Evolutionary conservation across 495 filamentous ascomycete species (phyloP), one percentile per base, ranked within the genome.

Genomic region (Aspergillus incahuasiensis): DNA sequence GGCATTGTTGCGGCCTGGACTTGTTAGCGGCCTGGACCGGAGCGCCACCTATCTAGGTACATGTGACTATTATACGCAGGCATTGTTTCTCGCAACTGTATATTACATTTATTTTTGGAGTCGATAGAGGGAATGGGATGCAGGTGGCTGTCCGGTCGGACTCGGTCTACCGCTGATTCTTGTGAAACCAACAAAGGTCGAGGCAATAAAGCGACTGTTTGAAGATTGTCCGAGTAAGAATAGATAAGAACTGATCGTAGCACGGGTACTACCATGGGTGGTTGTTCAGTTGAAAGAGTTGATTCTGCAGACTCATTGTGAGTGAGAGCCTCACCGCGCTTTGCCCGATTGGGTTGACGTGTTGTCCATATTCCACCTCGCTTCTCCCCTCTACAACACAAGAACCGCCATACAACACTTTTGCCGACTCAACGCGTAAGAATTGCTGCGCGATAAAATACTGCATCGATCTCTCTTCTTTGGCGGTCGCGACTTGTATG

Each of bases 1-100:
- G 94, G 94, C 47, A 76, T 90, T 50, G 85, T 97, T 19, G 94
- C 89, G 18, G 88, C 95, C 40, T 97, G 94, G 95, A 87, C 89
- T 13, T 96, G 90, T 67, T 95, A 66, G 67, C 20, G 6, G 32
- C 32, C 6, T 11, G 13, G 32, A 12, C 32, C 32, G 32, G 6
- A 35, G 6, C 6, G 32, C 6, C 13, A 35, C 32, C 32, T n/a
- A n/a, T n/a, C n/a, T n/a, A 35, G 6, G 32, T 35, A 5, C 41
- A 55, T 55, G 53, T 47, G 46, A 51, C 39, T 58, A 28, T n/a
- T 46, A 24, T 46, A 24, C 20, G 22, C 43, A 21, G 43, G 20
- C 6, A 47, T 47, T 47, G 45, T 40, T 6, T 50, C 54, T 20
- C 32, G 53, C 42, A 49, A 34, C 35, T 60, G 58, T 60, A 60